Percentiles rank a stretch among this genome's conserved stretches.
Evolutionary conservation across 768 basidiomycete genomes (phyloP).

Genomic region (Lactarius quietus): DNA sequence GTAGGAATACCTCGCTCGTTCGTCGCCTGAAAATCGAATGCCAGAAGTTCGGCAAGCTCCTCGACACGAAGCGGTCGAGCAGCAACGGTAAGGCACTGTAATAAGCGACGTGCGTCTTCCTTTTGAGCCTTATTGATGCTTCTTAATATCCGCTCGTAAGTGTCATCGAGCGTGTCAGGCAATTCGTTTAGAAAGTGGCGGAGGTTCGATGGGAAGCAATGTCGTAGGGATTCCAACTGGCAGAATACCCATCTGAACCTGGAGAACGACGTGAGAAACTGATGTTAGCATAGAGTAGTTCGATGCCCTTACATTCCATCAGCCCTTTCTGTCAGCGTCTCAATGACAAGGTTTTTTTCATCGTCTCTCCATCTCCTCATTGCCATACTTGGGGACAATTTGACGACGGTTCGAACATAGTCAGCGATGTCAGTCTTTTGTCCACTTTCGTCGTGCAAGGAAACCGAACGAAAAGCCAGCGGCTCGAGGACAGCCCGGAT

Average conservation of each 20-base stretch:
- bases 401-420: not conserved
- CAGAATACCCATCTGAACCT: not conserved
- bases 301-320: not conserved
- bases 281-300: not conserved
- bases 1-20: not conserved
- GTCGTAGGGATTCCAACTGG: not conserved
- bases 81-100: not conserved
- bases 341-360: not conserved
- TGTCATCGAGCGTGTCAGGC: not conserved
- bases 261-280: not conserved
- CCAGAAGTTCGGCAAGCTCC: not conserved
- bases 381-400: not conserved
- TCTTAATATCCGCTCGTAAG: not conserved
- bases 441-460: not conserved
- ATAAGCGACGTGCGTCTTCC: not conserved
- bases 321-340: not conserved
- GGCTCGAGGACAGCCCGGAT: not conserved
- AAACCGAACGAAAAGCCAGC: not conserved
- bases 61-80: not conserved
- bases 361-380: not conserved
- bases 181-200: not conserved
- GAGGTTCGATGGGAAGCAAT: not conserved
- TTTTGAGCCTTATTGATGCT: not conserved
- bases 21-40: not conserved
- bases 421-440: not conserved